Evolutionary conservation across 495 filamentous ascomycete genomes (phyloP).

Genomic region (Apiosordaria backusii): DNA sequence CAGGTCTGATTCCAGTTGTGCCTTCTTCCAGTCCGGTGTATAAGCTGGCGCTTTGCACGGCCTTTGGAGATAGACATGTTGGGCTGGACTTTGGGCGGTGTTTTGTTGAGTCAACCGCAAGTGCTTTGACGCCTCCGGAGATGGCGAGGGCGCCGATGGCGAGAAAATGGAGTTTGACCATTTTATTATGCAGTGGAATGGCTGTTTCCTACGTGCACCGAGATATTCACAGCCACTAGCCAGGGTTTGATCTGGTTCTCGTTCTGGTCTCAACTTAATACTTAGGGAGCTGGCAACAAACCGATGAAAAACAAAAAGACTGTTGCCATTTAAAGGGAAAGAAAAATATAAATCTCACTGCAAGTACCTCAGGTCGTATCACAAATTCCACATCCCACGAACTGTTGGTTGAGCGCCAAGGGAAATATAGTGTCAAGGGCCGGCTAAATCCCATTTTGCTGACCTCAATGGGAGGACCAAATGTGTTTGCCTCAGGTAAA

Average conservation of each 20-base stretch:
- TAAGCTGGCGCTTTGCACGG: slow-evolving; percentile 11
- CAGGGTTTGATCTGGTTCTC: too few species aligned
- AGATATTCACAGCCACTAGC: too few species aligned
- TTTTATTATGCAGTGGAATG: too few species aligned
- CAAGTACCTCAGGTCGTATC: neutral
- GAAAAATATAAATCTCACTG: neutral
- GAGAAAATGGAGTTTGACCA: neutral
- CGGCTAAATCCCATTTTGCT: neutral
- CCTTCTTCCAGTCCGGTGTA: slow-evolving; percentile 18
- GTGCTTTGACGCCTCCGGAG: neutral
- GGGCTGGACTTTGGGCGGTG: neutral
- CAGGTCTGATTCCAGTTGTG: slow-evolving; percentile 2
- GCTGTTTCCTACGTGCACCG: too few species aligned
- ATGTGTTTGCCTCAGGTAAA: neutral
- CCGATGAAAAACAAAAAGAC: neutral
- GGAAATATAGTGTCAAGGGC: neutral
- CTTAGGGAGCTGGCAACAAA: too few species aligned
- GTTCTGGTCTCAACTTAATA: too few species aligned
- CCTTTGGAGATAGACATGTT: neutral
- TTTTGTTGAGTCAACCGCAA: neutral
- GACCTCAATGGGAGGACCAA: neutral
- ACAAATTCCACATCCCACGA: neutral
- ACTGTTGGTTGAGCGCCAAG: neutral
- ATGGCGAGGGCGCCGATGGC: neutral
- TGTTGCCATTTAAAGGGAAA: neutral